Evolutionary conservation across 73 alveolate genomes (phyloP).

Genomic region (Paramecium caudatum): DNA sequence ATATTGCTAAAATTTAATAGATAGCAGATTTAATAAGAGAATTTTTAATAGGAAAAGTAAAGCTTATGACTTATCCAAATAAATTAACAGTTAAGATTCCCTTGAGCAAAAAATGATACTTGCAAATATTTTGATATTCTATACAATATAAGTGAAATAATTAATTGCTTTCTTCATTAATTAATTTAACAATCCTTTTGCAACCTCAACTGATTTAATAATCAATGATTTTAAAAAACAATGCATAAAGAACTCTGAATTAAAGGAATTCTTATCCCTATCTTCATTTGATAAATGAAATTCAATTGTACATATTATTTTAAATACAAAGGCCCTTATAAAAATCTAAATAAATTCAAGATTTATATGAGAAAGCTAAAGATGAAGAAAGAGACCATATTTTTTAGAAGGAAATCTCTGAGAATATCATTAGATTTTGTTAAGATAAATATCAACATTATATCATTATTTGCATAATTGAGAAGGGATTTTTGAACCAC

Average conservation of each 20-base stretch:
- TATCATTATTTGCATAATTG: conserved; percentile 9
- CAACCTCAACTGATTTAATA: too few relatives aligned
- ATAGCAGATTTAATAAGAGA: conserved; percentile 38
- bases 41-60: background rate
- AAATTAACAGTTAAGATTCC: conserved; percentile 24
- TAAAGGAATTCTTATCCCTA: too few relatives aligned
- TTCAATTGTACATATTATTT: background rate
- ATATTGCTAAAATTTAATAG: conserved; percentile 39
- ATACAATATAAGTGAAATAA: too few relatives aligned
- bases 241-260: too few relatives aligned
- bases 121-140: too few relatives aligned
- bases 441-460: conserved; percentile 34
- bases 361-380: background rate
- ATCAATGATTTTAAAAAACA: too few relatives aligned
- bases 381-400: background rate
- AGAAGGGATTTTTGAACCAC: background rate
- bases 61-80: conserved; percentile 50
- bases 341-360: conserved; percentile 6
- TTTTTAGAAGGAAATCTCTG: conserved; percentile 1
- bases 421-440: background rate
- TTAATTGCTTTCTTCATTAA: too few relatives aligned
- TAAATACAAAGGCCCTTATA: background rate
- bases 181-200: too few relatives aligned
- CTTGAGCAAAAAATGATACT: conserved; percentile 29
- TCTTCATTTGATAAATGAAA: too few relatives aligned